Base-by-base conservation (phyloP, 2,329 filamentous ascomycete genomes). In the Talaromyces albobiverticillius region DNA sequence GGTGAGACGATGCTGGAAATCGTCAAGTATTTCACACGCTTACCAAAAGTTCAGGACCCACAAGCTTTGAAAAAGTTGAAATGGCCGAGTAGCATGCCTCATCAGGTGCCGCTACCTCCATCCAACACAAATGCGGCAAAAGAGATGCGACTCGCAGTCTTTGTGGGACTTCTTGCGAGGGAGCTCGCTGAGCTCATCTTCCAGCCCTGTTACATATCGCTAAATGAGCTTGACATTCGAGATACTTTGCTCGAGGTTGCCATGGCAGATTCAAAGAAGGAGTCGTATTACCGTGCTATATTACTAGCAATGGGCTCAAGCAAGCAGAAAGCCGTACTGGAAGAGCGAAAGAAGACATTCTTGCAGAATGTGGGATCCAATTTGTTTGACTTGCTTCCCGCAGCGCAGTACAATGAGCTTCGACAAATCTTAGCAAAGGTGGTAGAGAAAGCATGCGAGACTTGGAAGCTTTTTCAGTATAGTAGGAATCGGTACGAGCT, bases 141-240 rank as follows among this genome's bases (percentile, higher is more conserved):
- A 51, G 59, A 63, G 22, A 72, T 73, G 65, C 67, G 68, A 5
- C 55, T 65, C 23, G 65, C 62, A 14, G 54, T 67, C 6, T 59
- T 67, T 7, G 57, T 72, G 6, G 63, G 60, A 10, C 55, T 68
- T 34, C 38, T 73, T 3, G 58, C 62, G 1, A 49, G 58, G 8
- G 60, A 70, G 36, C 57, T 73, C 4, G 52, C 59, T 40, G 52
- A 62, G 22, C 53, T 67, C 32, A 61, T 73, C 29, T 71, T 73
- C 55, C 66, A 71, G 34, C 67, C 67, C 3, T 65, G 58, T 1
- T 70, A 71, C 50, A 47, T 71, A 43, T 38, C 43, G 22, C 38
- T 55, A 1, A 57, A 57, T 16, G 51, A 59, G 43, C 26, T 26
- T 29, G 22, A 58, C 8, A 26, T 61, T 43, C 55, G 55, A 14